Conservation (phyloP, 2,329 filamentous ascomycete species). For the Colletotrichum abscissum region DNA sequence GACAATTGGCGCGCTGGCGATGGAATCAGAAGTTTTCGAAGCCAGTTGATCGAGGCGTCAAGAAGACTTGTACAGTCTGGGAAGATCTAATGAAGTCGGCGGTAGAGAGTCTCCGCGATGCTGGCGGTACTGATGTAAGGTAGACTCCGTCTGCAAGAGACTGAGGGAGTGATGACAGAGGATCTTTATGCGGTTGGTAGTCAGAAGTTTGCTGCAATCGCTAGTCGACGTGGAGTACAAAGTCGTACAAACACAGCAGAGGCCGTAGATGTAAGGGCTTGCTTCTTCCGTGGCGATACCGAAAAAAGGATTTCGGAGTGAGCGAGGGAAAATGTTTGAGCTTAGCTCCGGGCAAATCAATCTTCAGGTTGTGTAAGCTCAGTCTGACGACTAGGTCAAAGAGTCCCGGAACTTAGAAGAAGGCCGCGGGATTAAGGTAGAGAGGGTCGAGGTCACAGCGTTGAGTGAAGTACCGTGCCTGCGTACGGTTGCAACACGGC, state of each 20-base stretch:
- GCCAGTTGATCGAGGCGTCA: neutral
- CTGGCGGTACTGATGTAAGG: neutral
- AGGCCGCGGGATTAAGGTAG: neutral
- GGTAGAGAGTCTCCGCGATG: neutral
- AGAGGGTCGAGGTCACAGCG: conserved; percentile 2
- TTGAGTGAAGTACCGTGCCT: neutral
- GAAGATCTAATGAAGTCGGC: neutral
- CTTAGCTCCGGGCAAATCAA: neutral
- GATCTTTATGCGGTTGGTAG: neutral
- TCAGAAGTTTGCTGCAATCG: neutral
- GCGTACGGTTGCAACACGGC: neutral
- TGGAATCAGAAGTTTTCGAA: neutral
- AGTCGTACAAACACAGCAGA: neutral
- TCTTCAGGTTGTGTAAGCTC: neutral
- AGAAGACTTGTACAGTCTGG: neutral
- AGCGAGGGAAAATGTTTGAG: neutral
- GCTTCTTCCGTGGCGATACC: neutral
- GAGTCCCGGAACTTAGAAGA: neutral
- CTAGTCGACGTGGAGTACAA: neutral
- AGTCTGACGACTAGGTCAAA: neutral
- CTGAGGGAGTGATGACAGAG: neutral
- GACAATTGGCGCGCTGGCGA: neutral
- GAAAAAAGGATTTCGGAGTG: neutral
- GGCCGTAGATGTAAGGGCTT: neutral
- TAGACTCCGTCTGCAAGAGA: neutral